These are phyloP conservation scores for Trichoderma sp. DNA, from an alignment of 2,329 filamentous ascomycete genomes.

Conservation along the genomic window DNA sequence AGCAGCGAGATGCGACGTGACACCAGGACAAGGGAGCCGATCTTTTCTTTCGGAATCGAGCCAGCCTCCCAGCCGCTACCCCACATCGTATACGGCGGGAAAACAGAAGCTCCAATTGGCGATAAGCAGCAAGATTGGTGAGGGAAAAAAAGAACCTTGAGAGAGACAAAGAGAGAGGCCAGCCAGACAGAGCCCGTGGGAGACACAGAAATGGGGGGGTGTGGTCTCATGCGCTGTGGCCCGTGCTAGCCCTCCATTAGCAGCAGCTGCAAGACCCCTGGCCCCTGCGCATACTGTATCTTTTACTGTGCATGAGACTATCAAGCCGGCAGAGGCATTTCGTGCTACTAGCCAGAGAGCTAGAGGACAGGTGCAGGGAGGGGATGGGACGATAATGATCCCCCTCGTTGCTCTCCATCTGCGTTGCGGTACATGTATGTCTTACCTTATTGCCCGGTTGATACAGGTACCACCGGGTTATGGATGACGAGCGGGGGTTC, in stretches of 20 bases:
- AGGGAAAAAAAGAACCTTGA: conserved; percentile 4
- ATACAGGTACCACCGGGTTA: neutral
- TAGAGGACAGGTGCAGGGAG: neutral
- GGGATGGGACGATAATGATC: conserved; percentile 2
- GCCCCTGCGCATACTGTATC: conserved; percentile 7
- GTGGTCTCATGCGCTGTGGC: conserved; percentile 13
- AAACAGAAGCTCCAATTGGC: conserved; percentile 16
- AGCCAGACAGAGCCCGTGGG: neutral
- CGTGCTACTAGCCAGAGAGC: neutral
- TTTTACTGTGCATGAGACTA: conserved; percentile 15
- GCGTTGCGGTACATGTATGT: conserved; percentile 1
- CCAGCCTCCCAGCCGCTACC: conserved; percentile 12
- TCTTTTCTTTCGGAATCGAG: conserved; percentile 24
- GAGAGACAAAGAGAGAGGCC: neutral
- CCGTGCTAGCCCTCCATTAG: neutral
- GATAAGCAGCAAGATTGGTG: conserved; percentile 5
- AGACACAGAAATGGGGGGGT: neutral
- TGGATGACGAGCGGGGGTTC: neutral
- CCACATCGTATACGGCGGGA: conserved; percentile 6
- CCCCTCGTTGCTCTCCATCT: neutral
- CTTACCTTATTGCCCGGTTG: conserved; percentile 10
- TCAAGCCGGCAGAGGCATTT: neutral
- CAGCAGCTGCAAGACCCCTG: conserved; percentile 3
- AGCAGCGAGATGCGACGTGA: conserved; percentile 27
- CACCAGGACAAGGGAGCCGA: conserved; percentile 23